Evolutionary conservation across 2,329 filamentous ascomycete species (phyloP).

Genomic region (Akanthomyces lecanii): DNA sequence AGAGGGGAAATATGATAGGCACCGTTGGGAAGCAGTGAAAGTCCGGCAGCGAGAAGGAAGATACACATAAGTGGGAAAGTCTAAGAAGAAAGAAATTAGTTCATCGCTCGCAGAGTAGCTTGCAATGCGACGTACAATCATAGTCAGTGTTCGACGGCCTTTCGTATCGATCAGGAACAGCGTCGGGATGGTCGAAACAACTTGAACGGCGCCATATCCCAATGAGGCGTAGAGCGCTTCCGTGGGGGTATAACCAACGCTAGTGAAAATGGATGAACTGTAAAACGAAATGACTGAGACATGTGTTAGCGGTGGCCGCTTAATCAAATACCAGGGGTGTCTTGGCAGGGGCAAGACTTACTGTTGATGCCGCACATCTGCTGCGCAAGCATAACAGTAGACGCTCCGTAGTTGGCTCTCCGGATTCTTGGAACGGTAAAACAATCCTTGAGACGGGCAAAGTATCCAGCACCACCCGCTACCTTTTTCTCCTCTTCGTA

Average conservation of each 20-base stretch:
- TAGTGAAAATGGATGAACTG: constrained; percentile 53
- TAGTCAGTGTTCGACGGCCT: constrained; percentile 25
- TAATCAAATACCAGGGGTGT: constrained; percentile 31
- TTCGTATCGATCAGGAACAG: constrained; percentile 30
- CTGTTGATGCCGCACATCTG: constrained; percentile 50
- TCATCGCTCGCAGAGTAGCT: not conserved
- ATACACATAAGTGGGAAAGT: constrained; percentile 28
- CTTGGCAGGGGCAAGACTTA: constrained; percentile 27
- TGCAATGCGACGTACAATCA: constrained; percentile 21
- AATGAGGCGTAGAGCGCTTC: constrained; percentile 44
- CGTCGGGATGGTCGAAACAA: constrained; percentile 27
- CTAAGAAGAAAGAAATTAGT: constrained; percentile 16
- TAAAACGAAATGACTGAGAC: constrained; percentile 62
- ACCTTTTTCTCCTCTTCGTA: constrained; percentile 30
- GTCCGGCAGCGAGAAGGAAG: constrained; percentile 25
- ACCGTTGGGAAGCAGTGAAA: constrained; percentile 23
- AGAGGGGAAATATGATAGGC: constrained; percentile 9
- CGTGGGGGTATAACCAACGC: constrained; percentile 50
- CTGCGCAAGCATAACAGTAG: constrained; percentile 73
- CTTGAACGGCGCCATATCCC: constrained; percentile 47
- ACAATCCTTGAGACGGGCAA: constrained; percentile 43
- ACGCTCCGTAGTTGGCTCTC: constrained; percentile 69
- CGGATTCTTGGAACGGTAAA: constrained; percentile 65
- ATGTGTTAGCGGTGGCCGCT: not conserved
- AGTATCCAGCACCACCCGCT: constrained; percentile 27